Evolutionary conservation across 73 alveolate genomes (phyloP), one percentile per base, ranked within the genome.

Genomic region (Paramecium octaurelia): DNA sequence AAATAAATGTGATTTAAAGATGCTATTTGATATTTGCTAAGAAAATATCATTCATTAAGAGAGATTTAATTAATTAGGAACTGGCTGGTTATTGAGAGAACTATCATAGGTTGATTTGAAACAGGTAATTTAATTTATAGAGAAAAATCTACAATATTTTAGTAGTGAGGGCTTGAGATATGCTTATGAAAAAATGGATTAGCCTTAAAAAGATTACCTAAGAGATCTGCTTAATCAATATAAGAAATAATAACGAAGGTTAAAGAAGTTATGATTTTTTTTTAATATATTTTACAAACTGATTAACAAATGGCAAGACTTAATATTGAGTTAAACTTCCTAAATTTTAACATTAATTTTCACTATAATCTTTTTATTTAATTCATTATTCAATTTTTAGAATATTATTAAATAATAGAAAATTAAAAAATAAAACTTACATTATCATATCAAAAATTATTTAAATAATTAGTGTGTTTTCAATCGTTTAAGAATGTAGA

Each of bases 41-140:
- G 38, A 34, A 34, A 75, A 75, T 40, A 75, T 75, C 7, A 40
- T 29, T 34, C 88, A 75, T 75, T 24, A 75, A 34, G 88, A 75
- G 35, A 75, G 88, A 75, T 75, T 75, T 75, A 75, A 75, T 75
- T 36, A 75, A 40, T 4, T 75, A 75, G 88, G 88, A 40, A 40
- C 60, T 21, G 88, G 88, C 5, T 75, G 88, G 88, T 35, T 75
- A 75, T 75, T 75, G 40, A 75, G 88, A 40, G 88, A 75, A 12
- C 2, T 75, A 20, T 36, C 68, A 36, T 21, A 21, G 34, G 29
- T 31, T 10, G 88, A 75, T 75, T 14, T 34, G 24, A n/a, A 75
- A 14, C 8, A 44, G 6, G 88, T 75, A 35, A 35, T 75, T 18
- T 11, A 75, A 8, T 75, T 75, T 40, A 75, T 75, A 16, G 58